Evolutionary conservation across 441 rosid genomes (phyloP).

Genomic region (Pelargonium fulgidum): DNA sequence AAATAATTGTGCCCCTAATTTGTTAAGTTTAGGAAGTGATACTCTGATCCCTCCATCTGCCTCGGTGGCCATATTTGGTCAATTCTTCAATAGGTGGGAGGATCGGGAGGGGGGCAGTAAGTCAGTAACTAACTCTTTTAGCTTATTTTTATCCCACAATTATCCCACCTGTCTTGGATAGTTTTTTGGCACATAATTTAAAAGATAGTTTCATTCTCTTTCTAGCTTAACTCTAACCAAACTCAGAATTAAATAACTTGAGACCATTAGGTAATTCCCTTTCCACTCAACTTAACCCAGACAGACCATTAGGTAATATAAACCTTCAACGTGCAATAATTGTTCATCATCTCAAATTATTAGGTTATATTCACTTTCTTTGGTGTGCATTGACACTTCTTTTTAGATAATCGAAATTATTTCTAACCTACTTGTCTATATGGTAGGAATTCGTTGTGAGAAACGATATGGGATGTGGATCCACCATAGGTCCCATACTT

Average conservation of each 20-base stretch:
- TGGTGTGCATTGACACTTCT: background rate
- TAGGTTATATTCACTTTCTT: background rate
- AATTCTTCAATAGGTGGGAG: background rate
- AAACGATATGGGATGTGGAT: slow-evolving; percentile 97
- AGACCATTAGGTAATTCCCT: background rate
- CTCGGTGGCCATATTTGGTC: background rate
- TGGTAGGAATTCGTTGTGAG: slow-evolving; percentile 84
- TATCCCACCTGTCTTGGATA: background rate
- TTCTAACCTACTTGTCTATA: slow-evolving; percentile 4
- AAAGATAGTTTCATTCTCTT: background rate
- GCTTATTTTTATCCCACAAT: background rate
- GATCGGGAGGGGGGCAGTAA: background rate
- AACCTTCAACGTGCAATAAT: background rate
- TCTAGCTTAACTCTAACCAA: background rate
- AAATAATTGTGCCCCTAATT: background rate
- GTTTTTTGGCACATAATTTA: background rate
- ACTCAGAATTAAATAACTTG: background rate
- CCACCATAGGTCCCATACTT: slow-evolving; percentile 92
- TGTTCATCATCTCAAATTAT: background rate
- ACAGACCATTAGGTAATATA: background rate
- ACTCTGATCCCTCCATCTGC: background rate
- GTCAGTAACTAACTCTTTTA: background rate
- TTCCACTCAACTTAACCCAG: background rate
- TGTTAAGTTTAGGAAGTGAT: background rate
- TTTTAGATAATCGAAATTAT: background rate